These are phyloP conservation scores for Fusarium caatingaense DNA, from an alignment of 2,329 filamentous ascomycete genomes.

Conservation along the genomic window DNA sequence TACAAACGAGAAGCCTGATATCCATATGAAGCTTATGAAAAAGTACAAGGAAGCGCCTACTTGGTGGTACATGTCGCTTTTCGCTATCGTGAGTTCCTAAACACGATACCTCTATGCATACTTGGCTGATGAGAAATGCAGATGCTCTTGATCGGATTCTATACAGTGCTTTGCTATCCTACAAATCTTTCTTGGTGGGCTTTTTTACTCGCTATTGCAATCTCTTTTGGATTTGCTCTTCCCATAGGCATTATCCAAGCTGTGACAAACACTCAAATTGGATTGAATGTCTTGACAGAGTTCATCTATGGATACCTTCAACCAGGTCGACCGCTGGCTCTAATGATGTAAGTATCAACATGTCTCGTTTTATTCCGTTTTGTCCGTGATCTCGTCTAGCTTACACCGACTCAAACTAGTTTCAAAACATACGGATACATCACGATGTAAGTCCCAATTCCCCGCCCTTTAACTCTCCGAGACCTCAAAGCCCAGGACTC, in stretches of 20 bases:
- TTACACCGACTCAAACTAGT: constrained; percentile 47
- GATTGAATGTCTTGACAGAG: constrained; percentile 79
- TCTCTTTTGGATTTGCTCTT: constrained; percentile 72
- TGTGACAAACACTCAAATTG: constrained; percentile 76
- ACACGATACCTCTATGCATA: not conserved
- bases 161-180: constrained; percentile 68
- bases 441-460: constrained; percentile 59
- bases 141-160: constrained; percentile 66
- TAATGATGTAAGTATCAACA: constrained; percentile 70
- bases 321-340: constrained; percentile 75
- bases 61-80: constrained; percentile 72
- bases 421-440: constrained; percentile 74
- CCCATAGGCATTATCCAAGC: constrained; percentile 78
- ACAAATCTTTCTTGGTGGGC: constrained; percentile 80
- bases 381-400: too few species aligned
- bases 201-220: constrained; percentile 73
- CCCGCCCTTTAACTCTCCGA: not conserved
- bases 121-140: constrained; percentile 41
- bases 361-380: not conserved
- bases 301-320: constrained; percentile 82
- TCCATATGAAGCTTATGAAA: constrained; percentile 73
- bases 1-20: constrained; percentile 69
- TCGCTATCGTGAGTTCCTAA: constrained; percentile 59
- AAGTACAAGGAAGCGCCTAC: constrained; percentile 72
- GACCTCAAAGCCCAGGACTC: not conserved